Evolutionary conservation across 1,284 basidiomycete species (phyloP), one percentile per base, ranked within the genome.

Genomic region (Thecaphora frezii): DNA sequence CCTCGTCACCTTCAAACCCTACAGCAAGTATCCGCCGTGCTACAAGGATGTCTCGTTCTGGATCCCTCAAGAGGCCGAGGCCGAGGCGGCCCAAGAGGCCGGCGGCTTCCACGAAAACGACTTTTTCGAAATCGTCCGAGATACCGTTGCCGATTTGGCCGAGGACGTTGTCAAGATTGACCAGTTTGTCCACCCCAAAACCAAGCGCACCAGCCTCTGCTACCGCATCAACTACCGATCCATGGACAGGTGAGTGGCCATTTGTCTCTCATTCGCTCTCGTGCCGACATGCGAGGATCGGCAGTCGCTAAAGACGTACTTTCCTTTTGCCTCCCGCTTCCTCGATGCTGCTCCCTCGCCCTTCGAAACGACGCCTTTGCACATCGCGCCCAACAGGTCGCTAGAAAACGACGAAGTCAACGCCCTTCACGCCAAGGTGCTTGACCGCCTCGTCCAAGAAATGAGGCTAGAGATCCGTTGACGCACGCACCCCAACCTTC

Each of bases 191-290:
- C 92, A 99, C 80, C 93, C 93, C 0, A 94, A 91, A 81, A 91
- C 91, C 5, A 83, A 85, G 24, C 84, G 87, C 46, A 85, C 84
- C 61, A 93, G 90, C 69, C 81, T 88, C 63, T 93, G 93, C 79
- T 97, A 92, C 81, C 85, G 94, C 45, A 86, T 98, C 64, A 92
- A 91, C 73, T 99, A 97, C 79, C 84, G 93, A 50, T 96, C 92
- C 33, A 97, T 98, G 93, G 94, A 98, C 79, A 86, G 89, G 89
- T 89, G 69, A 54, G 82, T 45, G 33, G 24, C 23, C 21, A 7
- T 42, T 9, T 5, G 4, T 25, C 10, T 30, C 13, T 38, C 13
- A 40, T 14, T 30, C 21, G 14, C n/a, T 21, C 21, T 40, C 39
- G 39, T 26, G 51, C 44, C 26, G 26, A 39, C 12, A 18, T 19